Evolutionary conservation across 208 protist genomes (phyloP), one percentile per base, ranked within the genome.

Genomic region (Acanthamoeba lenticulata): DNA sequence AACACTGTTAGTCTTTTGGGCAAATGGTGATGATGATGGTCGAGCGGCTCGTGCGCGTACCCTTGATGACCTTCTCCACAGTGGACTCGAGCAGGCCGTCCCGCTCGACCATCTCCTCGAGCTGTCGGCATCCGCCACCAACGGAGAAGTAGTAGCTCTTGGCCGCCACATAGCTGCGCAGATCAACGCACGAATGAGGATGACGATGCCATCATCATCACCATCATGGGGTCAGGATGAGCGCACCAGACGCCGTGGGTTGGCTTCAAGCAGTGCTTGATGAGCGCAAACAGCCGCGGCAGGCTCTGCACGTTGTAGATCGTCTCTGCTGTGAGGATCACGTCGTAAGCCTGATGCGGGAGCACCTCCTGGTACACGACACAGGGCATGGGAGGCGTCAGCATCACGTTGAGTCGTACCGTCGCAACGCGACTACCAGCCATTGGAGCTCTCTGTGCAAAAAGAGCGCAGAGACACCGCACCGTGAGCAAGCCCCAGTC

Each of bases 111-210:
- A 93, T 45, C 38, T 93, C 62, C 29, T 93, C 88, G 40, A 93
- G 79, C 62, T 93, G 88, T 47, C 88, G 88, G 42, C 88, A 93
- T n/a, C 88, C 88, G n/a, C 88, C 88, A 13, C 88, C 88, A 34
- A 93, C 88, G 9, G 88, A 45, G 45, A 93, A 93, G 88, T 93
- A 93, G 45, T 93, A 93, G 40, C 21, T 93, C 60, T 93, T 93
- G 36, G 88, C 88, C 34, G 88, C 88, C 34, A 77, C 88, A 38
- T 49, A 93, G 62, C 62, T 72, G 32, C 11, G 7, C 29, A 15
- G 21, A 19, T 24, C 21, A 86, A 86, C 21, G 29, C 36, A 77
- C 29, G 0, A 9, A 77, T 77, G 29, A 42, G 36, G n/a, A n/a
- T n/a, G n/a, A n/a, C 19, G 57, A 24, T 24, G 19, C 21, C 57